Evolutionary conservation across 345 rosid genomes (phyloP).

Genomic region (Rubroshorea leprosula): DNA sequence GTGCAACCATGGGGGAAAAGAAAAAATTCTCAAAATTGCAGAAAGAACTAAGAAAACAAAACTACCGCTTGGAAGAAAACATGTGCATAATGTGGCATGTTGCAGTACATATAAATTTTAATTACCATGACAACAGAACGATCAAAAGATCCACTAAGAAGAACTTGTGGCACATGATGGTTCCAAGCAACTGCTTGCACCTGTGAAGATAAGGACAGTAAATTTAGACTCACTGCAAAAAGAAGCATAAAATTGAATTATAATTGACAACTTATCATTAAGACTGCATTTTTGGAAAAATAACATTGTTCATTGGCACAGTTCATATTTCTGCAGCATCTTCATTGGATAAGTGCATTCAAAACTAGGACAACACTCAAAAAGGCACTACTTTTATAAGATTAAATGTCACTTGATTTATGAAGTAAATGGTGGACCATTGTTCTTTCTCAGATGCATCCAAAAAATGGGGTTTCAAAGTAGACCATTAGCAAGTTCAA

Average conservation of each 20-base stretch:
- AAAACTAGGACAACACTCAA: no score
- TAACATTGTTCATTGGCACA: no score
- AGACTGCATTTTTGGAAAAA: no score
- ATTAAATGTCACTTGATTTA: no score
- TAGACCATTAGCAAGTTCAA: no score
- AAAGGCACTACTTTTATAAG: no score
- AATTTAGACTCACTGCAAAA: constrained; percentile 3
- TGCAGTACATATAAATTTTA: not conserved
- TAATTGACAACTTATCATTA: not conserved
- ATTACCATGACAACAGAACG: constrained; percentile 83
- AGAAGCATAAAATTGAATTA: not conserved
- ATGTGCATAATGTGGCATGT: not conserved
- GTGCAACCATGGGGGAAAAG: constrained; percentile 10
- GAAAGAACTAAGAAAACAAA: no score
- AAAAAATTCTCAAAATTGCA: not conserved
- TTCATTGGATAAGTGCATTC: no score
- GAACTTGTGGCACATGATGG: constrained; percentile 65
- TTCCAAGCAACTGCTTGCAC: constrained; percentile 99
- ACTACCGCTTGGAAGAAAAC: not conserved
- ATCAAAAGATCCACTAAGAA: constrained; percentile 99
- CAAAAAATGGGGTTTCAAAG: no score
- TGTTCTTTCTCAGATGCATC: no score
- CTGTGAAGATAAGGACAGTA: constrained; percentile 29
- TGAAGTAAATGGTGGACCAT: no score
- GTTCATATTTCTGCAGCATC: no score